These are phyloP conservation scores for Bifiguratus adelaidae DNA, from an alignment of 192 early-diverging fungal genomes.

Conservation along the genomic window DNA sequence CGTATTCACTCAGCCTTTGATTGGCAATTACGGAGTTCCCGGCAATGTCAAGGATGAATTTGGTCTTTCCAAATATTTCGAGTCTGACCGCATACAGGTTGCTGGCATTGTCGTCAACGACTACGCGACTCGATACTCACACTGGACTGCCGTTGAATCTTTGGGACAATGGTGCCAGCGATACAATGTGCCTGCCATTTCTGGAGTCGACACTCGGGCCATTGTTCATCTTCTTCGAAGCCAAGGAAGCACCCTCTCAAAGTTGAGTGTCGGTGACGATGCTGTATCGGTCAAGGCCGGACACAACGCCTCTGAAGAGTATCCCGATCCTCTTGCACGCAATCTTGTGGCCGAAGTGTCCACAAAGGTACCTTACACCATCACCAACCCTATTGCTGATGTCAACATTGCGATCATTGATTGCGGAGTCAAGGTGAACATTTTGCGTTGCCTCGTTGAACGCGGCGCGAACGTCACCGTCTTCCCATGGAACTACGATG, in stretches of 20 bases:
- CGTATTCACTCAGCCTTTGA: slow-evolving; percentile 91
- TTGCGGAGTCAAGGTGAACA: slow-evolving; percentile 92
- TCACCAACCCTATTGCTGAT: slow-evolving; percentile 70
- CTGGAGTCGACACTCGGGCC: slow-evolving; percentile 88
- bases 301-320: slow-evolving; percentile 20
- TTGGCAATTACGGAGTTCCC: slow-evolving; percentile 78
- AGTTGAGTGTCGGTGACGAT: slow-evolving; percentile 58
- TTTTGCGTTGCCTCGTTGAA: slow-evolving; percentile 68
- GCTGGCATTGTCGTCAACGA: slow-evolving; percentile 82
- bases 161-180: slow-evolving; percentile 83
- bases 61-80: slow-evolving; percentile 82
- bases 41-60: slow-evolving; percentile 56
- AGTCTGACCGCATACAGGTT: slow-evolving; percentile 78
- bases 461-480: slow-evolving; percentile 80
- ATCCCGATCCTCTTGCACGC: slow-evolving; percentile 59
- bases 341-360: slow-evolving; percentile 79
- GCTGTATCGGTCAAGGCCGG: slow-evolving; percentile 12
- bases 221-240: slow-evolving; percentile 75
- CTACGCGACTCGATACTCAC: slow-evolving; percentile 85
- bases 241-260: slow-evolving; percentile 77
- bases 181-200: slow-evolving; percentile 75
- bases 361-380: slow-evolving; percentile 50
- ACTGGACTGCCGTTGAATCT: slow-evolving; percentile 89
- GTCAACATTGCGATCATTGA: slow-evolving; percentile 78
- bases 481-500: slow-evolving; percentile 79